phyloP scores from a whole-genome alignment of 257 asterid genomes.

The Nicotiana tabacum region DNA sequence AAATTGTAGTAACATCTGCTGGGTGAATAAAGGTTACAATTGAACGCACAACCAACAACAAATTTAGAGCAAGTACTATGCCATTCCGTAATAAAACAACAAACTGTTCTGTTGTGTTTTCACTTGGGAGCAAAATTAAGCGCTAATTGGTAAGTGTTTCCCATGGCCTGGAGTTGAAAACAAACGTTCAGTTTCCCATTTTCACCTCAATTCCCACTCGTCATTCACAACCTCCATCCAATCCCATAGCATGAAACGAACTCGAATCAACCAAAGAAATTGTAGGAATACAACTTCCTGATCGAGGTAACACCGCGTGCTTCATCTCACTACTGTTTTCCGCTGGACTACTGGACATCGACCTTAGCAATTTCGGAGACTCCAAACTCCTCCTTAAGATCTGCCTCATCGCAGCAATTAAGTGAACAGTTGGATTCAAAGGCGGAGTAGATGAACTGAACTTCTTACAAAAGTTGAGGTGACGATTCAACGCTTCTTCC shows the following conservation, averaged over 20 bases:
- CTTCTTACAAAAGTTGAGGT: slow-evolving; percentile 53
- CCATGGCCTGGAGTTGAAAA: background rate
- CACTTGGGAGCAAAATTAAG: background rate
- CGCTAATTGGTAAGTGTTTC: background rate
- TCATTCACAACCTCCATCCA: slow-evolving; percentile 22
- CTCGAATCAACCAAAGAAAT: slow-evolving; percentile 34
- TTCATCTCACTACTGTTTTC: slow-evolving; percentile 2
- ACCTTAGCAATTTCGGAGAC: slow-evolving; percentile 29
- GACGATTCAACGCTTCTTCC: slow-evolving; percentile 73
- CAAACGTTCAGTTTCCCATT: background rate
- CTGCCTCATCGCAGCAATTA: slow-evolving; percentile 64
- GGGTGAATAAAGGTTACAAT: background rate
- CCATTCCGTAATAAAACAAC: background rate
- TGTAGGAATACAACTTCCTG: slow-evolving; percentile 53
- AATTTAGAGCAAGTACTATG: background rate
- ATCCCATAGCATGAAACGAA: slow-evolving; percentile 12
- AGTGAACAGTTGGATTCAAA: slow-evolving; percentile 42
- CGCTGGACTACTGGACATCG: slow-evolving; percentile 43
- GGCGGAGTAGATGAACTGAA: slow-evolving; percentile 62
- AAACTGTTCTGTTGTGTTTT: background rate
- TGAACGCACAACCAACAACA: background rate
- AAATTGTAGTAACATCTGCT: background rate
- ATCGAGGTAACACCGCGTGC: slow-evolving; percentile 25
- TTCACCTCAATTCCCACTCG: background rate
- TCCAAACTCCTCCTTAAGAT: slow-evolving; percentile 52